Base-by-base conservation (phyloP, 148 eudicot species). In the Arctostaphylos glauca region DNA sequence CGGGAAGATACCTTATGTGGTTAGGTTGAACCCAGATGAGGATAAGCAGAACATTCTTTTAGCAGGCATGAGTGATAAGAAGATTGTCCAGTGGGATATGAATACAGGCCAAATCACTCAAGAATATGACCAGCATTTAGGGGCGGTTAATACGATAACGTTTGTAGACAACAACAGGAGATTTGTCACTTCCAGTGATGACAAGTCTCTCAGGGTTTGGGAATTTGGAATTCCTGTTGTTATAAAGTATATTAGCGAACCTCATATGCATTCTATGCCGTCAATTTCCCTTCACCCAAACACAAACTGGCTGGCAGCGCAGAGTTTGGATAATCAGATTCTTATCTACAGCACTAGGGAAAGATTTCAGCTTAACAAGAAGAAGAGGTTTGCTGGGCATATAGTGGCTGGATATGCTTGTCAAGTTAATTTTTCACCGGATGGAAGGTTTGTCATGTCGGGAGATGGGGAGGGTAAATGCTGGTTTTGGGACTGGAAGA, bases 401-500 rank as follows among this genome's bases (percentile, higher is more conserved):
- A 89, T 94, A 56, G 94, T 86, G 60, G 98, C 98, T 49, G 98
- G 98, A 77, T 96, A 96, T 92, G 98, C 98, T 82, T 96, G 99
- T 77, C 99, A 96, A 87, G 99, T 96, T 67, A 94, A 94, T 85
- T 96, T 96, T 79, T 94, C 99, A n/a, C 99, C 99, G 0, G 99
- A 96, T 89, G 99, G 99, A 38, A 85, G 98, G 84, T 96, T 94
- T 89, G 95, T 96, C 9, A 87, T 96, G 97, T 96, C 98, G 2
- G 99, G 99, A 81, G 99, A 96, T 83, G 98, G 99, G 67, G 99
- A 94, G 81, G 99, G 99, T 9, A 92, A 84, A 80, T 94, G 95
- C 92, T 94, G 99, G 99, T 96, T 91, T 92, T 96, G 99, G 99
- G 93, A 96, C 79, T 96, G 99, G 99, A 96, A 96, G 86, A 93